Evolutionary conservation across 495 filamentous ascomycete species (phyloP), one percentile per base, ranked within the genome.

Genomic region (Ramalina intermedia): DNA sequence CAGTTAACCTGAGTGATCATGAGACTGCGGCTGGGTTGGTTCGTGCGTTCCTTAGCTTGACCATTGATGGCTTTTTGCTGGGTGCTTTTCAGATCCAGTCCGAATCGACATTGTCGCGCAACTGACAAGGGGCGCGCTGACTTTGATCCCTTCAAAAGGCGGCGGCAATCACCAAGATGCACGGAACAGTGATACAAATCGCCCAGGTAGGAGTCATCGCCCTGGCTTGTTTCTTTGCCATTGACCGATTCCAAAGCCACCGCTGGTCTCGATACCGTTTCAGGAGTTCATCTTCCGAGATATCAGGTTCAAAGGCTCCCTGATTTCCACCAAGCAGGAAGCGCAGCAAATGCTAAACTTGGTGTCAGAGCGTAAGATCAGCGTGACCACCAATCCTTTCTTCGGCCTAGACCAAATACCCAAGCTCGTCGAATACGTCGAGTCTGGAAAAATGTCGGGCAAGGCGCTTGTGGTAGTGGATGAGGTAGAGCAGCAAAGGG

Each of bases 101-200:
- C 1, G 9, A 29, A 9, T 9, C 29, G 6, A 33, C 2, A 13
- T 7, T 33, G 7, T 33, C 12, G 6, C 12, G 29, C 29, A 2
- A 11, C 3, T 33, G 29, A 7, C 29, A 33, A 7, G 12, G 29
- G 29, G 7, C 6, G 8, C 12, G 29, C 29, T 33, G 29, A 33
- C 12, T 33, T 7, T 33, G 2, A 33, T 13, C 29, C 29, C 12
- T 33, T 7, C 8, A 2, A 33, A 33, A 33, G 29, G 29, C 29
- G 1, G 20, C 18, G 3, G 75, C 72, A 6, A 62, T 73, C 6
- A 78, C 76, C 4, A 71, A 61, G 49, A 68, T 70, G 66, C 75
- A 78, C 56, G 75, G 74, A 13, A 61, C 61, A 2, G 56, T 78
- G 40, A 59, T 80, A 13, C 73, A 78, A 60, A 68, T 79, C 35